Percentiles rank a stretch among this genome's conserved stretches.
phyloP scores from a whole-genome alignment of 345 rosid species.

The Aquilaria yunnanensis region DNA sequence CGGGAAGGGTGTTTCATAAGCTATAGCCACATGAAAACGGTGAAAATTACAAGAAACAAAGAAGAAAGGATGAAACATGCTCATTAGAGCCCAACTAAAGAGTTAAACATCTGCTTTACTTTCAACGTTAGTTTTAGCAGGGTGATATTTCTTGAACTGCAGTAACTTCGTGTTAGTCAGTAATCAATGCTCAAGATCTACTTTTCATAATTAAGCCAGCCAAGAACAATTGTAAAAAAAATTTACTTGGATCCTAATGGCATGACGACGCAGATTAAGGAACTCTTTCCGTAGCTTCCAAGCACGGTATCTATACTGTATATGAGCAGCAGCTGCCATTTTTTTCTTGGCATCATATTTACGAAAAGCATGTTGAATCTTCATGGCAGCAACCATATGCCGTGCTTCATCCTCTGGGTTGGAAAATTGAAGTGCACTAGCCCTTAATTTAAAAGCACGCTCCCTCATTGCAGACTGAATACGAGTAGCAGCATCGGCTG shows the following conservation, averaged over 20 bases:
- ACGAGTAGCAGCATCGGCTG: slow-evolving; percentile 85
- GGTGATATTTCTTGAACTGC: no score
- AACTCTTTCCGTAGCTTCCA: slow-evolving; percentile 79
- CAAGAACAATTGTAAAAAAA: no score
- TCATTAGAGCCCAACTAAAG: no score
- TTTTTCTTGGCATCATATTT: slow-evolving; percentile 50
- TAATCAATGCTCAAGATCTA: no score
- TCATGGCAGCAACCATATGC: slow-evolving; percentile 73
- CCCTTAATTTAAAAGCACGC: slow-evolving; percentile 44
- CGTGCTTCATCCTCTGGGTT: slow-evolving; percentile 58
- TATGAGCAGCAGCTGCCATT: slow-evolving; percentile 68
- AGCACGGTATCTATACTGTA: slow-evolving; percentile 73
- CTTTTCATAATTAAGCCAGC: no score
- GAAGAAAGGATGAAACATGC: no score
- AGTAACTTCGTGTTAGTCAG: no score
- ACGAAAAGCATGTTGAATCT: slow-evolving; percentile 84
- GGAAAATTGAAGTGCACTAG: slow-evolving; percentile 33
- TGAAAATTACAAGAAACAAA: no score
- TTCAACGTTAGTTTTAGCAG: no score
- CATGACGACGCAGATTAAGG: slow-evolving; percentile 59
- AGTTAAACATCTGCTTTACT: no score
- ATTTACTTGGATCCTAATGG: slow-evolving; percentile 68
- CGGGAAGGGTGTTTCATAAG: no score
- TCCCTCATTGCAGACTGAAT: slow-evolving; percentile 82
- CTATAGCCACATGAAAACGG: no score